Conservation (phyloP, 2,329 filamentous ascomycete genomes). For the Botrytis porri region DNA sequence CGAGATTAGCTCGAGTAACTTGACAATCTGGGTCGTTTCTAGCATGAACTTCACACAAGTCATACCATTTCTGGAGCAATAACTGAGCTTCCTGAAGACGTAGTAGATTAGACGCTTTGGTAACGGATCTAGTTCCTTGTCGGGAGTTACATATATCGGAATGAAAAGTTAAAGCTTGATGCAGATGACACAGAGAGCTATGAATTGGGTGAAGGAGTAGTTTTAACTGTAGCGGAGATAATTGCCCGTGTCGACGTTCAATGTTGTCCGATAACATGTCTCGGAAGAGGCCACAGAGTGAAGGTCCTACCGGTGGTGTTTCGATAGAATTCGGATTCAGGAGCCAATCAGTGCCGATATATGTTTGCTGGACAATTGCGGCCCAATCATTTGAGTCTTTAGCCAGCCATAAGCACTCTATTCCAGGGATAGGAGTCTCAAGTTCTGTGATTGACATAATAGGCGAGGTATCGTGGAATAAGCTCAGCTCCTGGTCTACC, state of each 20-base stretch:
- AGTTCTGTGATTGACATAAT: constrained; percentile 65
- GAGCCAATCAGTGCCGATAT: constrained; percentile 48
- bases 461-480: constrained; percentile 62
- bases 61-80: constrained; percentile 64
- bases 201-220: constrained; percentile 67
- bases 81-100: constrained; percentile 63
- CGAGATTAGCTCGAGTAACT: constrained; percentile 61
- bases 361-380: constrained; percentile 55
- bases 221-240: constrained; percentile 58
- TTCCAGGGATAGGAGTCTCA: constrained; percentile 58
- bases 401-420: constrained; percentile 62
- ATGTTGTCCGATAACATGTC: constrained; percentile 65
- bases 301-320: constrained; percentile 52
- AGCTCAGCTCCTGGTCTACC: constrained; percentile 67
- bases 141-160: constrained; percentile 51
- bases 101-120: constrained; percentile 56
- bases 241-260: constrained; percentile 44
- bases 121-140: constrained; percentile 48
- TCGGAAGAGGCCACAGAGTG: constrained; percentile 63
- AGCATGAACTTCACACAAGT: constrained; percentile 55
- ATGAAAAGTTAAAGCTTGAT: constrained; percentile 64
- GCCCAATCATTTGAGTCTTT: constrained; percentile 58
- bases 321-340: constrained; percentile 37
- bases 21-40: constrained; percentile 56
- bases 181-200: constrained; percentile 60